These are phyloP conservation scores for Raphanus sativus DNA, from an alignment of 345 rosid species.

Conservation along the genomic window DNA sequence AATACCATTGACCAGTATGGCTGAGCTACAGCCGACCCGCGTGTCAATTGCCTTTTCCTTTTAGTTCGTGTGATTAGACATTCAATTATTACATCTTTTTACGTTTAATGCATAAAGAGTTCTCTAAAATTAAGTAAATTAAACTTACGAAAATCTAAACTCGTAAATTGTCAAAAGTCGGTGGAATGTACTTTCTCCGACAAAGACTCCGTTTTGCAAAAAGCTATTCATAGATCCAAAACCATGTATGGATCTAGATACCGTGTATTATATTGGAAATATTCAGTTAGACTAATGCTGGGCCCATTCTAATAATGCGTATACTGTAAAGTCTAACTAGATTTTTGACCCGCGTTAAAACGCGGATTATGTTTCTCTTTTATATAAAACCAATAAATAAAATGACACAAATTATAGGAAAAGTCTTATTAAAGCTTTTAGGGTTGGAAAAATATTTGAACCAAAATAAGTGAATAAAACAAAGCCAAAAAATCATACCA, in stretches of 20 bases:
- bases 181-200: constrained; percentile 28
- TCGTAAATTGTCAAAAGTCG: constrained; percentile 18
- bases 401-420: too few species aligned
- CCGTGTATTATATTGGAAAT: too few species aligned
- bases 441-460: too few species aligned
- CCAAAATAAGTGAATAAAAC: too few species aligned
- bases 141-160: not conserved
- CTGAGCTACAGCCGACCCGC: constrained; percentile 23
- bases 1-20: constrained; percentile 7
- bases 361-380: too few species aligned
- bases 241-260: not conserved
- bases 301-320: too few species aligned
- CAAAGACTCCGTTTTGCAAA: constrained; percentile 20
- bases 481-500: too few species aligned
- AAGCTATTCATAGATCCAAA: constrained; percentile 22
- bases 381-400: too few species aligned
- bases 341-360: too few species aligned
- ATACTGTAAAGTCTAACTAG: too few species aligned
- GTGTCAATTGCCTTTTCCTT: constrained; percentile 15
- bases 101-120: constrained; percentile 2
- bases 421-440: too few species aligned
- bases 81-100: constrained; percentile 13
- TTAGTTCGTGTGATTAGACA: constrained; percentile 32
- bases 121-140: not conserved
- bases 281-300: too few species aligned